A percentile compares a stretch with the other conserved stretches of the same genome.
Conservation (phyloP, 306 rosid species). For the Erythrophleum fordii region DNA sequence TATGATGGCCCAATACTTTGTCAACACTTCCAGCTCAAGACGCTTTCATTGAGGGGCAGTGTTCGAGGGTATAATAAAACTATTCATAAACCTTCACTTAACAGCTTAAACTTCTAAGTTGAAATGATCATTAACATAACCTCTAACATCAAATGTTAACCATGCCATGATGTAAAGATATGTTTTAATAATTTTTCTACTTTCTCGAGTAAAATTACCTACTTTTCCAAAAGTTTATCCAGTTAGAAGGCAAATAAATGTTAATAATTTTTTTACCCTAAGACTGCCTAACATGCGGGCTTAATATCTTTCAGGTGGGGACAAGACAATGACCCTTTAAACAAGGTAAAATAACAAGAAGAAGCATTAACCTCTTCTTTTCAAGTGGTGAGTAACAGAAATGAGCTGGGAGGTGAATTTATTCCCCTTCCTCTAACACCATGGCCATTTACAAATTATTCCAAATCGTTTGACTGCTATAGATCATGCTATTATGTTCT, state of each 20-base stretch:
- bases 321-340: background rate
- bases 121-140: background rate
- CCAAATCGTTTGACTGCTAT: slow-evolving; percentile 15
- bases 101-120: background rate
- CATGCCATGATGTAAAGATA: background rate
- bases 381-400: background rate
- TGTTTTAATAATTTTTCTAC: background rate
- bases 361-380: background rate
- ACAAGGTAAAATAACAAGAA: background rate
- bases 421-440: background rate
- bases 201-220: background rate
- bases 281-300: background rate
- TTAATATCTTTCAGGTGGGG: background rate
- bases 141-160: background rate
- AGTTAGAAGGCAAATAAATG: slow-evolving; percentile 10
- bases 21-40: background rate
- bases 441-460: slow-evolving; percentile 32
- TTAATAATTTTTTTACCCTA: background rate
- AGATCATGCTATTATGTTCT: background rate
- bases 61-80: background rate
- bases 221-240: background rate
- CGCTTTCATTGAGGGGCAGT: background rate
- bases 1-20: background rate
- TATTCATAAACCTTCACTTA: background rate
- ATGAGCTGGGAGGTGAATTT: background rate